Percentiles rank a stretch among this genome's conserved stretches.
Conservation (phyloP, 2,329 filamentous ascomycete genomes). For the Thermoascus crustaceus region DNA sequence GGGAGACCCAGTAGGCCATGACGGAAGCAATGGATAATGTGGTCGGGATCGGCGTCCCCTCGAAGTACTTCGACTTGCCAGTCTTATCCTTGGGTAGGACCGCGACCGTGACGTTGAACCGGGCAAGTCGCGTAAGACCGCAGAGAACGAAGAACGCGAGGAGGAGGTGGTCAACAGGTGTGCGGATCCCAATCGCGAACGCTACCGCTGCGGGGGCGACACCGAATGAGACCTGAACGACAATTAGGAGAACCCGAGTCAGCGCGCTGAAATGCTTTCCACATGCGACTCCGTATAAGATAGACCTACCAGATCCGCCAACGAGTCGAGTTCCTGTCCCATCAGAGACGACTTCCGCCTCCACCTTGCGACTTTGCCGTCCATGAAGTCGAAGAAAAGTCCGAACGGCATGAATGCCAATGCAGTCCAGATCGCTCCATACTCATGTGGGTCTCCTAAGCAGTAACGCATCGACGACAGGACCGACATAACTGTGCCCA, state of each 20-base stretch:
- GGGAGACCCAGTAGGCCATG: constrained; percentile 83
- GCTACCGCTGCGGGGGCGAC: constrained; percentile 80
- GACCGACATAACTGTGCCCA: constrained; percentile 68
- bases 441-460: constrained; percentile 58
- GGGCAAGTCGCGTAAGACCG: constrained; percentile 83
- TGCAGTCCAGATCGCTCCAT: constrained; percentile 69
- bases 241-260: background rate
- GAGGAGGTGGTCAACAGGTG: constrained; percentile 67
- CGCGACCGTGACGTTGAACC: constrained; percentile 93
- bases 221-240: constrained; percentile 88
- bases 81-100: constrained; percentile 83
- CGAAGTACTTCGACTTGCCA: constrained; percentile 92
- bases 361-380: constrained; percentile 94
- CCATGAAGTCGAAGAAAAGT: constrained; percentile 96
- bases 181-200: constrained; percentile 82
- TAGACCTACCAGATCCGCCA: constrained; percentile 75
- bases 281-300: constrained; percentile 1
- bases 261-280: constrained; percentile 6
- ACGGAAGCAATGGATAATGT: constrained; percentile 69
- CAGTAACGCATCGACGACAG: constrained; percentile 94
- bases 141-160: constrained; percentile 89
- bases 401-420: constrained; percentile 84
- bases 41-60: constrained; percentile 93
- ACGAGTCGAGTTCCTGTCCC: constrained; percentile 93
- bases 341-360: constrained; percentile 94